Base-by-base conservation (phyloP, 2,329 filamentous ascomycete species). In the Didymella arachidicola region DNA sequence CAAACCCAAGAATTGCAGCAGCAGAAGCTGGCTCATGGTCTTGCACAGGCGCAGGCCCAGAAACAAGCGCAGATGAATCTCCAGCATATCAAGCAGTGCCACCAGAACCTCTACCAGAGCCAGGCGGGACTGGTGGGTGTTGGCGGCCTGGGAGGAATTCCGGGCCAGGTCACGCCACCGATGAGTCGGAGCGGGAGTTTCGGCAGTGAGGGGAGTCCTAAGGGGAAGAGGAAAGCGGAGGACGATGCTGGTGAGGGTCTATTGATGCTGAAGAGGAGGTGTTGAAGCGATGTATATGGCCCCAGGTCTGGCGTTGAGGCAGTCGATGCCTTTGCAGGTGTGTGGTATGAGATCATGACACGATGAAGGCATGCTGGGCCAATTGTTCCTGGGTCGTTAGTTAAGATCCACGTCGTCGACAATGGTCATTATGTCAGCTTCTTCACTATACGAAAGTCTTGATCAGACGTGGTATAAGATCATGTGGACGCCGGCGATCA, bases 151-250 rank as follows among this genome's bases (percentile, higher is more conserved):
- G 49, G 55, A 14, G 29, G 38, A 11, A 53, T 60, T 27, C 70
- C 70, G 1, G 50, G 56, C 6, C 51, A 53, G 16, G 59, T 59
- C 11, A 73, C 71, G 34, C 72, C 72, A 19, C 72, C 72, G 2
- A 70, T 71, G 71, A 73, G 71, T 55, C 58, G 72, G 11, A 69
- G 66, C 49, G 62, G 60, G 38, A 75, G 72, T 45, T 52, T 62
- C 52, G 61, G 64, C 14, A 69, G 71, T 32, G 65, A 67, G 18
- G 57, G 39, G 6, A 52, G 55, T 11, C 51, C 49, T 4, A 62
- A 65, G 19, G 45, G 55, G 29, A 75, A 74, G 60, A 70, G 71
- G 57, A 74, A 69, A 52, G 61, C 63, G 2, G 65, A 68, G 18
- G 64, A 66, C 27, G 56, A 61, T 45, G 46, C 45, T 10, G 56